Evolutionary conservation across 2,329 filamentous ascomycete species (phyloP), one percentile per base, ranked within the genome.

Genomic region (Ceratocystis cacaofunesta): DNA sequence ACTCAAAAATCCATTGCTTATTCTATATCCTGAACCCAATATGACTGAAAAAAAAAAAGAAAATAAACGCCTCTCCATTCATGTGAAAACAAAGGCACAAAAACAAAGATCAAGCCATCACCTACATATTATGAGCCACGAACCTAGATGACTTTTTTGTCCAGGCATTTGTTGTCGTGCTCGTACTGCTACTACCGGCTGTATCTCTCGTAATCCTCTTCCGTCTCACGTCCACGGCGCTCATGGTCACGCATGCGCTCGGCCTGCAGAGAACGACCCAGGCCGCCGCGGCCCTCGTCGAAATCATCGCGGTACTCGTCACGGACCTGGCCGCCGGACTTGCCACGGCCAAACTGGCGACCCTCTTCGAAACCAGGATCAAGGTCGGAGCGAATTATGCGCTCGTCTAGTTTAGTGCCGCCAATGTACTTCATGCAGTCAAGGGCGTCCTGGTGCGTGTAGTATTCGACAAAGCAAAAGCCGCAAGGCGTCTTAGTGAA

Each of bases 391-490:
- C 94, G 83, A 73, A 99, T 96, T 73, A 99, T 87, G 71, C 94
- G 86, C 80, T 99, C 94, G 75, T 99, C 94, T 58, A 99, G 83
- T 79, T 99, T 99, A 44, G 94, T 99, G 66, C 94, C 94, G 65
- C 94, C 94, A 72, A 99, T 87, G 75, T 97, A 99, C 78, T 97
- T 99, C 86, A 99, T 87, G 77, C 92, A 97, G 75, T 99, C 94
- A 62, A 99, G 82, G 7, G 94, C 94, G 75, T 99, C 94, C 73
- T 96, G 88, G 75, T 97, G 94, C 36, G 87, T 96, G 79, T 96
- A 97, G 78, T 99, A 99, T 77, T 99, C 94, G 72, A 99, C 94
- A 73, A 99, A 99, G 80, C 94, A 99, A 81, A 99, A 99, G 50
- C 94, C 94, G 76, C 94, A 99, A 1, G 94, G 94, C 0, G 94